Evolutionary conservation across 163 green algal species (phyloP), one percentile per base, ranked within the genome.

Genomic region (Prototheca wickerhamii): DNA sequence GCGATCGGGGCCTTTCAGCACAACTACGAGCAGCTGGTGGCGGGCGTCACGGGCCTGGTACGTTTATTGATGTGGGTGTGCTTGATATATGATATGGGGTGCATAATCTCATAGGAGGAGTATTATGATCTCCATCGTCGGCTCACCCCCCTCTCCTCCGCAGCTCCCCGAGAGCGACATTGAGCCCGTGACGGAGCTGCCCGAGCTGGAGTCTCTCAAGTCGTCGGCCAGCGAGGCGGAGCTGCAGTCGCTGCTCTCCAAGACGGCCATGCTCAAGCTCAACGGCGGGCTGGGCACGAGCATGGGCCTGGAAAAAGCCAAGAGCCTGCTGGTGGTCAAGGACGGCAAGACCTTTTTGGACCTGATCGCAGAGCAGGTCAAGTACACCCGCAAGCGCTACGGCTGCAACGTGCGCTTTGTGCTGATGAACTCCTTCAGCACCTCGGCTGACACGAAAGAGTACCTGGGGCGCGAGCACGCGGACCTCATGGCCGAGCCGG

Each of bases 351-450:
- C 88, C 1, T 97, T 97, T 73, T 74, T 97, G 67, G 91, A 97
- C 77, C 82, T 97, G 29, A 97, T 97, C 43, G 88, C 87, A 3
- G 79, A 95, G 70, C 91, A 97, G 77, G 81, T 96, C 50, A 89
- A 95, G 81, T 68, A 89, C 74, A 91, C 85, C 60, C 87, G 91
- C 25, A 62, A 73, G 23, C 72, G 76, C 37, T 88, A 87, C 63
- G 80, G 42, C 23, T 67, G 54, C 55, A 65, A 78, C 26, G 88
- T 97, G 25, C 74, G 73, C 12, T 96, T 97, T 71, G 79, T 95
- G 8, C 82, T 97, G 28, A 97, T 97, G 91, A 95, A 97, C 84
- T 84, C 60, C 56, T 97, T 97, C 82, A 80, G 52, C 66, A 97
- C 91, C 30, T 81, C 67, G 30, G 82, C 74, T 3, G 91, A 97